Base-by-base conservation (phyloP, 352 stramenopile species). In the Globisporangium mamillatum region DNA sequence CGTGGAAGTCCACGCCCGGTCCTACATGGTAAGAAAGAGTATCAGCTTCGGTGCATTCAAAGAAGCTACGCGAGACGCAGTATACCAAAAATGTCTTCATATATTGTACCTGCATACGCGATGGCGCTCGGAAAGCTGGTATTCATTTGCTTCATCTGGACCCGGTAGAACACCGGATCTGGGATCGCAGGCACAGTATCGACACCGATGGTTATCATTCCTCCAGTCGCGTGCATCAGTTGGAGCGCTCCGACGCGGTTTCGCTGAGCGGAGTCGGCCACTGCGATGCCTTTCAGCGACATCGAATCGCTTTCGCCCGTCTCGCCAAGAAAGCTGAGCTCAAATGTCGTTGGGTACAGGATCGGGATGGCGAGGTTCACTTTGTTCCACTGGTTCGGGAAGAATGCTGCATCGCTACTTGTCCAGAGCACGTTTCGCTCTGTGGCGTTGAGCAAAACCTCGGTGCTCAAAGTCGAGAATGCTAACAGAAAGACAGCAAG, bases 261-360 rank as follows among this genome's bases (percentile, higher is more conserved):
- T 48, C 68, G 61, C n/a, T 66, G 22, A 0, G n/a, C 46, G 0
- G 60, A 54, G 41, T 75, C 69, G 65, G 50, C 56, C 48, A 85
- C 54, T 0, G 57, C 25, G 9, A 89, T 78, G 54, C 41, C 32
- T 63, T 82, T 85, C 2, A 90, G 46, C 3, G 74, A 78, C n/a
- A 90, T 25, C 9, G 67, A 53, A 50, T 86, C 75, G 16, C 71
- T 69, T 4, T 54, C n/a, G 0, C 69, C 58, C 3, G 62, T 60
- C 0, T 74, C 59, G 2, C 70, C 82, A 66, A 36, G 67, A 58
- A 90, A 88, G 4, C 76, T 16, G 14, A 88, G 66, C 41, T 79
- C 67, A 10, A 68, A 67, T 20, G 52, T 76, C 27, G 71, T 63
- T 1, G 62, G 56, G 16, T 71, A 75, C 1, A 46, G 27, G 16